Conservation (phyloP, 2,329 filamentous ascomycete species). For the Paraphoma chrysanthemicola region DNA sequence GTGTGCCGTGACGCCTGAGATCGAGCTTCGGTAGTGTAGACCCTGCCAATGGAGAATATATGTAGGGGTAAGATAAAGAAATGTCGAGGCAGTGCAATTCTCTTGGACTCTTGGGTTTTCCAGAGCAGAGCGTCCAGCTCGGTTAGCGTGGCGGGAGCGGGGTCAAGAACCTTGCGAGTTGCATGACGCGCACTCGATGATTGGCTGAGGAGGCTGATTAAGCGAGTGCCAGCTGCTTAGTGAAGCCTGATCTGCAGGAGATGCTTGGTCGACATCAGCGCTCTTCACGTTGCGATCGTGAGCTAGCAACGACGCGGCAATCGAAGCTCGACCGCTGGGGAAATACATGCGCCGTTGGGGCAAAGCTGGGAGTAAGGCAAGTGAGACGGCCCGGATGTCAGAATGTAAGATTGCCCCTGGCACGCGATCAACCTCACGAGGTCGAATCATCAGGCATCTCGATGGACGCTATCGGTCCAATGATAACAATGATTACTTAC, state of each 20-base stretch:
- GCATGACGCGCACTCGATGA: constrained; percentile 1
- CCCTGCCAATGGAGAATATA: constrained; percentile 13
- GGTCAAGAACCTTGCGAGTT: constrained; percentile 1
- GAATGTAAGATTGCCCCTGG: too few species aligned
- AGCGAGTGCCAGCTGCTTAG: constrained; percentile 2
- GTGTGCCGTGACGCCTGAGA: constrained; percentile 4
- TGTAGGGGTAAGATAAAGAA: constrained; percentile 7
- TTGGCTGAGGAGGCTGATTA: constrained; percentile 6
- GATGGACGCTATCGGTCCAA: too few species aligned
- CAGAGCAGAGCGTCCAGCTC: constrained; percentile 2
- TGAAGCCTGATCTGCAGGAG: constrained; percentile 2
- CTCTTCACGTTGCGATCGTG: background rate
- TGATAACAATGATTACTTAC: background rate
- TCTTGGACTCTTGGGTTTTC: constrained; percentile 13
- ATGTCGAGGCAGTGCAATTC: constrained; percentile 15
- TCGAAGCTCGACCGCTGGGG: background rate
- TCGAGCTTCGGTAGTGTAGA: background rate
- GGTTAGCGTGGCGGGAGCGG: constrained; percentile 5
- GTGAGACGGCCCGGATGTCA: background rate
- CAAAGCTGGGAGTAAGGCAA: background rate
- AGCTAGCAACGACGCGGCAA: background rate
- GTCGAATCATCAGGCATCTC: too few species aligned
- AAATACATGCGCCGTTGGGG: background rate
- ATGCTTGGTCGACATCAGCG: constrained; percentile 8
- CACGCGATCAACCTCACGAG: background rate